Percentiles rank a stretch among this genome's conserved stretches.
phyloP scores from a whole-genome alignment of 75 land plant genomes.

The Picea sitchensis region DNA sequence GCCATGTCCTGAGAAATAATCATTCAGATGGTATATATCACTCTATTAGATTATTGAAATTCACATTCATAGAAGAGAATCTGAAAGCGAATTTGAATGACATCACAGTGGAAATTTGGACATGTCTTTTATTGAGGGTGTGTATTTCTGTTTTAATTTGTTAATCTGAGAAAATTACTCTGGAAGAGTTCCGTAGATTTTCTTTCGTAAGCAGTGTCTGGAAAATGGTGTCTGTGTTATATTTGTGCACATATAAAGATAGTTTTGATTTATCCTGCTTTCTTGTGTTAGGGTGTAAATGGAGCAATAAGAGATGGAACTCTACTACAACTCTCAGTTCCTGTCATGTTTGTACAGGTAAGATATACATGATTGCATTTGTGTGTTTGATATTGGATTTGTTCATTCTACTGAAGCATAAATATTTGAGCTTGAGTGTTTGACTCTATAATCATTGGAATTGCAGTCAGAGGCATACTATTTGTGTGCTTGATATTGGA shows the following conservation, averaged over 20 bases:
- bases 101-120: neutral
- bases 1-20: neutral
- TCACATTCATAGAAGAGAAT: neutral
- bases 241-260: neutral
- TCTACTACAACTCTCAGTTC: slow-evolving; percentile 55
- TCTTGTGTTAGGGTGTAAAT: slow-evolving; percentile 44
- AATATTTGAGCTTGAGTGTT: too few relatives aligned
- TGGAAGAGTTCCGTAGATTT: neutral
- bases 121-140: neutral
- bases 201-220: neutral
- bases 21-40: neutral
- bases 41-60: neutral
- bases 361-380: neutral
- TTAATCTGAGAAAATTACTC: neutral
- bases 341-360: slow-evolving; percentile 86
- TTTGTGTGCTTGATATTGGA: too few relatives aligned
- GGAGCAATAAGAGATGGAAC: slow-evolving; percentile 74
- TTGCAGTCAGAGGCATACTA: too few relatives aligned
- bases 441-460: too few relatives aligned
- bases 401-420: too few relatives aligned
- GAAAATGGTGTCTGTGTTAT: neutral
- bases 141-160: neutral
- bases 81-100: neutral
- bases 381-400: too few relatives aligned
- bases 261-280: neutral